Evolutionary conservation across 2,329 filamentous ascomycete species (phyloP).

Genomic region (Seiridium cupressi): DNA sequence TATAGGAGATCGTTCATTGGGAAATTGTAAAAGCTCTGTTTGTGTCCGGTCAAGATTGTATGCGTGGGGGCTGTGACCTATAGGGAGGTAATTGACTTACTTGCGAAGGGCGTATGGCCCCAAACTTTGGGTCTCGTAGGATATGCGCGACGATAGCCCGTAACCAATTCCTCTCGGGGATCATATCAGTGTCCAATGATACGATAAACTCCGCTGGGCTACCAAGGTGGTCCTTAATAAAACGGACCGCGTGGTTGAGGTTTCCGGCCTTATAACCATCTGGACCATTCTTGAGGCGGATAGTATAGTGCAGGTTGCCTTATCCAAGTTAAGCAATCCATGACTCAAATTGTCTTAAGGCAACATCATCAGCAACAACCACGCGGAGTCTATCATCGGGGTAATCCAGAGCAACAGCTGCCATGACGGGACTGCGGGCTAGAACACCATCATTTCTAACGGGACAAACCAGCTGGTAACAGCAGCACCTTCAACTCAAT

Average conservation of each 20-base stretch:
- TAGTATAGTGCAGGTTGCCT: slow-evolving; percentile 6
- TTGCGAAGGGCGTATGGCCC: neutral
- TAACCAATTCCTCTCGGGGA: slow-evolving; percentile 8
- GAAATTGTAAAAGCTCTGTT: slow-evolving; percentile 10
- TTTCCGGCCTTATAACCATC: slow-evolving; percentile 9
- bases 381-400: neutral
- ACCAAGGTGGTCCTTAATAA: slow-evolving; percentile 4
- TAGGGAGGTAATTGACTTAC: neutral
- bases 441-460: no score
- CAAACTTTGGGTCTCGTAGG: neutral
- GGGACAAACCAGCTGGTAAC: no score
- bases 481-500: no score
- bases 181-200: slow-evolving; percentile 8
- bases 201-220: slow-evolving; percentile 1
- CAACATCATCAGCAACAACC: slow-evolving; percentile 2
- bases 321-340: neutral
- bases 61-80: neutral
- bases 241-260: slow-evolving; percentile 8
- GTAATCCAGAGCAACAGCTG: slow-evolving; percentile 5
- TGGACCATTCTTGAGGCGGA: neutral
- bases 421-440: neutral
- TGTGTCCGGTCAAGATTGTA: neutral
- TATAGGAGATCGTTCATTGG: slow-evolving; percentile 1
- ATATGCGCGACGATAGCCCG: neutral
- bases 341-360: neutral